Evolutionary conservation across 163 green algal species (phyloP), one percentile per base, ranked within the genome.

Genomic region (Smithsoniella earleae): DNA sequence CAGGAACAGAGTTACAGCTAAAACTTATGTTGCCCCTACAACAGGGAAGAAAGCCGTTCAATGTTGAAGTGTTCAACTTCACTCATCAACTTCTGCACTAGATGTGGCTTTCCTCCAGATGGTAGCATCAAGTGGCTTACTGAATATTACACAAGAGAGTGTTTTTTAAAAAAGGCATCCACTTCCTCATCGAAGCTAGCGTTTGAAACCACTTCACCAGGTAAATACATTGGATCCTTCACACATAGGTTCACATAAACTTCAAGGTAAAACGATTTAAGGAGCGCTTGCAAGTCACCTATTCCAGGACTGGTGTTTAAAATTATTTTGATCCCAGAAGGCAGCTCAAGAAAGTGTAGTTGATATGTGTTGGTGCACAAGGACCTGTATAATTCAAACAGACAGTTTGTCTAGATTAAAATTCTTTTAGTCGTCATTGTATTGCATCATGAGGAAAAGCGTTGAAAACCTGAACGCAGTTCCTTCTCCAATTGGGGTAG

Each of bases 301-400:
- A 34, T 36, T 25, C 34, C 31, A 22, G 58, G 58, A 6, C 27
- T 40, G 5, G 58, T 69, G 58, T 69, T 69, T 33, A 69, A 31
- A 6, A 69, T 69, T 30, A 69, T 69, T 36, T 69, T 69, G 6
- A 69, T 69, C 25, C 58, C 58, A 10, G 58, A 69, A 43, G 58
- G 58, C 25, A 69, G 31, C 58, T 69, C 58, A 5, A 69, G 58
- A 31, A 69, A 69, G 34, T 69, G 20, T 10, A 69, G 25, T 36
- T 69, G 58, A 31, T 69, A 69, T 37, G 58, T 69, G 58, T 69
- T 69, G 58, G 58, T 69, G 25, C 58, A 69, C 58, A 69, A 13
- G 18, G 58, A 69, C 27, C 58, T 69, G 58, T 33, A 69, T 16
- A 54, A 54, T 54, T 54, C 18, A 18, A 54, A 27, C n/a, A n/a